Conservation (phyloP, 2,329 filamentous ascomycete genomes). For the Beauveria brongniartii region DNA sequence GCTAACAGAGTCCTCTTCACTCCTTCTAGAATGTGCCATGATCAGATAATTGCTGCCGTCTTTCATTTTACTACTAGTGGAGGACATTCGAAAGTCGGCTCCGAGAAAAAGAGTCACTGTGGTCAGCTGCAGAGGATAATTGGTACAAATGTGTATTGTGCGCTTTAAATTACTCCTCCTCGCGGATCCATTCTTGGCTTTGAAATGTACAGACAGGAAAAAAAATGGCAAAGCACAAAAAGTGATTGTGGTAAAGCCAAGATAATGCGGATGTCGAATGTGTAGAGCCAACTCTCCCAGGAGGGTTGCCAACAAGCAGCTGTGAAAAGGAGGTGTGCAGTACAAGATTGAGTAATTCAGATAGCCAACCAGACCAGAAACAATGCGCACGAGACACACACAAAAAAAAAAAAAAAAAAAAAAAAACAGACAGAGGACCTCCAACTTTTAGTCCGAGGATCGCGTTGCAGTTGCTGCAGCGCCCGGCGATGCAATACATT, state of each 20-base stretch:
- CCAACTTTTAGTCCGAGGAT: background rate
- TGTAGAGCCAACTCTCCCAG: background rate
- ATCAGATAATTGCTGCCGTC: background rate
- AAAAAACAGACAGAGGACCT: background rate
- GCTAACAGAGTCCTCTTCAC: background rate
- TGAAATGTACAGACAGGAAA: background rate
- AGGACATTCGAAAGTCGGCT: too few relatives aligned
- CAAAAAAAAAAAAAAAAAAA: background rate
- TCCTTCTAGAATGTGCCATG: background rate
- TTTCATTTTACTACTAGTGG: background rate
- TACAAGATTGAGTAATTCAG: background rate
- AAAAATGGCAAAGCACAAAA: background rate
- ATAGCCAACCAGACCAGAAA: background rate
- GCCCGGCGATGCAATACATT: background rate
- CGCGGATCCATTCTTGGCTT: background rate
- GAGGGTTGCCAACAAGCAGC: background rate
- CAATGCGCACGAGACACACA: background rate
- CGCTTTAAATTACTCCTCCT: background rate
- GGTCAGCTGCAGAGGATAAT: too few relatives aligned
- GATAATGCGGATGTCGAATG: background rate
- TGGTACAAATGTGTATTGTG: background rate
- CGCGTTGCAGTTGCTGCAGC: background rate
- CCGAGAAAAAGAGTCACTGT: too few relatives aligned
- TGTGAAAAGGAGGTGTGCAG: background rate
- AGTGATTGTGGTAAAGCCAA: background rate